These are phyloP conservation scores for Aspergillus indologenus DNA, from an alignment of 495 filamentous ascomycete genomes.

Conservation along the genomic window DNA sequence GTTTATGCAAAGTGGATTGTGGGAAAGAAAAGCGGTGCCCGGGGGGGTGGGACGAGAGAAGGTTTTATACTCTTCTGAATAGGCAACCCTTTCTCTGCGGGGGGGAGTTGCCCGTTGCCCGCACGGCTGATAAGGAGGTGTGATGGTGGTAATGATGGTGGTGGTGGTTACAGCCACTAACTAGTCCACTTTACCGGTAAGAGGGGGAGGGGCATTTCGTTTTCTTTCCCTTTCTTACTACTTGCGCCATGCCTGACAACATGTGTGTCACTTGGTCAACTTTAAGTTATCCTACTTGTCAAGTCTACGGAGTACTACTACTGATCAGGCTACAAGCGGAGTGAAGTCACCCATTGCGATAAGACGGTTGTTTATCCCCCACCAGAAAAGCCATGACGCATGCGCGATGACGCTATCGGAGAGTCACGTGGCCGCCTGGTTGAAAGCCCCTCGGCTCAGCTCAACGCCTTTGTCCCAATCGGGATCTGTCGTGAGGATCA, in stretches of 20 bases:
- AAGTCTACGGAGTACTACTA: neutral
- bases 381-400: conserved; percentile 4
- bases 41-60: conserved; percentile 8
- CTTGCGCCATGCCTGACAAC: neutral
- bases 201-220: neutral
- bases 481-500: neutral
- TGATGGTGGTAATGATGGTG: too few relatives aligned
- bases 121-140: conserved; percentile 12
- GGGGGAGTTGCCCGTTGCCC: conserved; percentile 10
- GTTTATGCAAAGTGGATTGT: neutral
- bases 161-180: neutral
- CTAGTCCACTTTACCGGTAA: too few relatives aligned
- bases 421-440: conserved; percentile 15
- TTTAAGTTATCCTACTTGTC: neutral
- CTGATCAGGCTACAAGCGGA: neutral
- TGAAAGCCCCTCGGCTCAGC: neutral
- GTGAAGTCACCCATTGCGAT: neutral
- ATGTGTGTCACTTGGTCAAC: neutral
- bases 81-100: conserved; percentile 5
- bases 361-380: conserved; percentile 1
- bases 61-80: conserved; percentile 6
- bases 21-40: neutral
- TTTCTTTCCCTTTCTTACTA: neutral
- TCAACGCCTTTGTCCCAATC: neutral
- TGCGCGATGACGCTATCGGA: conserved; percentile 17